phyloP scores from a whole-genome alignment of 169 alveolate genomes.

The Perkinsus olseni region DNA sequence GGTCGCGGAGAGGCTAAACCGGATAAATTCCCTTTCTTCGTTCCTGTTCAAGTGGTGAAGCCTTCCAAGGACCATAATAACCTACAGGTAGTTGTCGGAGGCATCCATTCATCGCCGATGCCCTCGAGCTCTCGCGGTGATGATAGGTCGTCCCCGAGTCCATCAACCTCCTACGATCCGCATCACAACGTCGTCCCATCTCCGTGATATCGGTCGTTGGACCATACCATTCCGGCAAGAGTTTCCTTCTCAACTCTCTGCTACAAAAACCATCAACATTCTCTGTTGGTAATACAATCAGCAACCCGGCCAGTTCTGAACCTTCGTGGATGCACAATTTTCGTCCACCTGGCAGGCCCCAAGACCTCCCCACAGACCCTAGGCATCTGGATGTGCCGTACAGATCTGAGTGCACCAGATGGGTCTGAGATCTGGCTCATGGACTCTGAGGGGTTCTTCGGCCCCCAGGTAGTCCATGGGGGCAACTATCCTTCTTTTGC shows the following conservation, averaged over 20 bases:
- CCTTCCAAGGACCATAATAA: neutral
- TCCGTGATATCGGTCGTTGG: neutral
- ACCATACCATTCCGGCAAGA: conserved; percentile 11
- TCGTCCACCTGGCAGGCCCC: conserved; percentile 3
- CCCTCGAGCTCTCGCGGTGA: neutral
- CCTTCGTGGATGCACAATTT: neutral
- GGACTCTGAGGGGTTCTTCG: conserved; percentile 31
- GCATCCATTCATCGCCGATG: too few relatives aligned
- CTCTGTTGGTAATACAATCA: neutral
- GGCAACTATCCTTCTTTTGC: neutral
- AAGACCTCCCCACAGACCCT: conserved; percentile 29
- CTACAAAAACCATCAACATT: conserved; percentile 19
- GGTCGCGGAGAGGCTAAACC: neutral
- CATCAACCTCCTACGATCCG: neutral
- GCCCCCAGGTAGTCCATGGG: conserved; percentile 8
- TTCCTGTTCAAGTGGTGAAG: neutral
- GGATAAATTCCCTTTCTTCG: neutral
- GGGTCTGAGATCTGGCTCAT: conserved; percentile 21
- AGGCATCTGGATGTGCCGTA: conserved; percentile 25
- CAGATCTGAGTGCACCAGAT: neutral
- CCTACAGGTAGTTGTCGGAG: neutral
- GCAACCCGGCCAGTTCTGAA: too few relatives aligned
- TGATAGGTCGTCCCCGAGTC: neutral
- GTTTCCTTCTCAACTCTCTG: conserved; percentile 21
- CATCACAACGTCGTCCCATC: neutral